Conservation (phyloP, 2,329 filamentous ascomycete species). For the Sporothrix sp. region DNA sequence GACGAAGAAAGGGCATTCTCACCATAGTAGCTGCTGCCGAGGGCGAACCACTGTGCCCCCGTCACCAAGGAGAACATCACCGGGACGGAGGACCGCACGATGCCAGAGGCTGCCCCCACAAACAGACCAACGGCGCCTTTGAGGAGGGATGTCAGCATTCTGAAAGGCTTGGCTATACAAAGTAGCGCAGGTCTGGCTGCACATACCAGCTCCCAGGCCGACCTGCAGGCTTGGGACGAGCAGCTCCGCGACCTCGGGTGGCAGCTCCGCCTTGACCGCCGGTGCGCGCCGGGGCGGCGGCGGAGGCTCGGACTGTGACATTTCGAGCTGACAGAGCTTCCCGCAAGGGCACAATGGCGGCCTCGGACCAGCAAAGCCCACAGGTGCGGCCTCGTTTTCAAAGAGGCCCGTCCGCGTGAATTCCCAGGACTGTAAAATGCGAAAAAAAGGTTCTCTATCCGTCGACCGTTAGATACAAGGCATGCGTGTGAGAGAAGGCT, state of each 20-base stretch:
- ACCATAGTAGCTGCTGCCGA: slow-evolving; percentile 72
- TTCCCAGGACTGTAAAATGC: too few relatives aligned
- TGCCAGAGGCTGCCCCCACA: slow-evolving; percentile 59
- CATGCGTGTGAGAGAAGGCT: background rate
- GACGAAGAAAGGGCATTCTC: slow-evolving; percentile 24
- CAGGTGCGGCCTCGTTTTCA: too few relatives aligned
- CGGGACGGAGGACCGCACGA: slow-evolving; percentile 57
- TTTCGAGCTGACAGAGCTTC: too few relatives aligned
- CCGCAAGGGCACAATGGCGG: too few relatives aligned
- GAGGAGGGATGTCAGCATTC: too few relatives aligned
- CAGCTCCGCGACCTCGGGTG: slow-evolving; percentile 36
- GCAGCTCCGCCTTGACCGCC: slow-evolving; percentile 23
- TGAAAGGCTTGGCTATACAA: too few relatives aligned
- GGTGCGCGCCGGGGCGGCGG: slow-evolving; percentile 3
- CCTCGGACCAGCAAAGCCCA: too few relatives aligned
- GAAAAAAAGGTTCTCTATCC: too few relatives aligned
- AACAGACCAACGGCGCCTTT: slow-evolving; percentile 52
- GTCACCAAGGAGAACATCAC: slow-evolving; percentile 62
- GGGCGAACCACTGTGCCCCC: slow-evolving; percentile 70
- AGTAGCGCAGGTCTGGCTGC: too few relatives aligned
- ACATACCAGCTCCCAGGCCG: slow-evolving; percentile 48
- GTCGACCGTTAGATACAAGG: too few relatives aligned
- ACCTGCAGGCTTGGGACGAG: slow-evolving; percentile 46
- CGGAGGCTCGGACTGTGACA: slow-evolving; percentile 9
- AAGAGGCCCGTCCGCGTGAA: too few relatives aligned